Percentiles rank a stretch among this genome's conserved stretches.
These are phyloP conservation scores for Geoglossum cookeanum DNA, from an alignment of 2,329 filamentous ascomycete genomes.

Conservation along the genomic window DNA sequence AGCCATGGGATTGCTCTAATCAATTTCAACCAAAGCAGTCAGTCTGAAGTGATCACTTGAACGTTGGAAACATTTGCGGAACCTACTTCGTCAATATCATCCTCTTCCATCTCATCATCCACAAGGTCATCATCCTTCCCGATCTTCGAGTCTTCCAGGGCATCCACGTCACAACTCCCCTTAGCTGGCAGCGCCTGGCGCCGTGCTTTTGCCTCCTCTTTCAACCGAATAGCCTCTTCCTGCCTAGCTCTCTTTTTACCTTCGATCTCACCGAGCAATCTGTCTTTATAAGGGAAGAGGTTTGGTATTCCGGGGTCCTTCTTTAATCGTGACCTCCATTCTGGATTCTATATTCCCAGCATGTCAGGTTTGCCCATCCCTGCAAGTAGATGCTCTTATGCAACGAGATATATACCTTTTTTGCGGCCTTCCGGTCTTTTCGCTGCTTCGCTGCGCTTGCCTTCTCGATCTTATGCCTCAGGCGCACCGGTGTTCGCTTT, in stretches of 20 bases:
- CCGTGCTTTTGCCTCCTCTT: slow-evolving; percentile 42
- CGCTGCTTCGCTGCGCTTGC: slow-evolving; percentile 74
- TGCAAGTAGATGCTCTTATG: neutral
- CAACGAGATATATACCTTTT: slow-evolving; percentile 39
- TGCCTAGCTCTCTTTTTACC: slow-evolving; percentile 63
- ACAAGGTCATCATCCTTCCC: neutral
- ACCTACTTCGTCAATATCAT: slow-evolving; percentile 27
- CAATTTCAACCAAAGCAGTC: slow-evolving; percentile 16
- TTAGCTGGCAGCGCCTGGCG: slow-evolving; percentile 19
- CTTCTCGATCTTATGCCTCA: slow-evolving; percentile 94
- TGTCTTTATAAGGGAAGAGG: slow-evolving; percentile 93
- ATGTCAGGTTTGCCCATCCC: slow-evolving; percentile 11
- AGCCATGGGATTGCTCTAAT: slow-evolving; percentile 72
- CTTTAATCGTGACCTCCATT: slow-evolving; percentile 90
- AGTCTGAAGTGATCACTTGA: too few relatives aligned
- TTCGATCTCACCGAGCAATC: slow-evolving; percentile 84
- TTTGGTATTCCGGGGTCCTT: slow-evolving; percentile 98
- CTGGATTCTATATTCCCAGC: slow-evolving; percentile 45
- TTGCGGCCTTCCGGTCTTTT: slow-evolving; percentile 73
- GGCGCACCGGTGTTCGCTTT: slow-evolving; percentile 73
- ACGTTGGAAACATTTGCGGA: neutral
- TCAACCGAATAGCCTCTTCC: slow-evolving; percentile 53
- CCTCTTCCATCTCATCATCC: slow-evolving; percentile 8
- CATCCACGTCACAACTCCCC: slow-evolving; percentile 17
- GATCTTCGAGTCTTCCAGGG: slow-evolving; percentile 9